Evolutionary conservation across 768 basidiomycete genomes (phyloP).

Genomic region (Phylloporus sp.): DNA sequence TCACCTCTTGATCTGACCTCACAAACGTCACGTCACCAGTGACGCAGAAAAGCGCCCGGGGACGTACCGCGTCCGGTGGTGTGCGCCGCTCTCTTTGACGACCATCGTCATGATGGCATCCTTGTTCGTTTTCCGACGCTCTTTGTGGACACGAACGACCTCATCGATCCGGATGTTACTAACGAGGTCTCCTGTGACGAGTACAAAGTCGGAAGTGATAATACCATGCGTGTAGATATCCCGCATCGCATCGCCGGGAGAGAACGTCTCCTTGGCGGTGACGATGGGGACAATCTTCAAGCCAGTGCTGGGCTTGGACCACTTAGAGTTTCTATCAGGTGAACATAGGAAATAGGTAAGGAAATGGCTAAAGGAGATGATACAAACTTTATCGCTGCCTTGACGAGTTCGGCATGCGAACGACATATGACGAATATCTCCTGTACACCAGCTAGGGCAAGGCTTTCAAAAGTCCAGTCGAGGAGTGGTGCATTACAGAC

Average conservation of each 20-base stretch:
- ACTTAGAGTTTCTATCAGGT: constrained; percentile 66
- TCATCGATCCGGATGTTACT: constrained; percentile 91
- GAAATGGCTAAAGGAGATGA: constrained; percentile 9
- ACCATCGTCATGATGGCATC: constrained; percentile 98
- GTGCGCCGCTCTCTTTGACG: constrained; percentile 71
- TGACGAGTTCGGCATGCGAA: constrained; percentile 84
- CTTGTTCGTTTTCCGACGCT: constrained; percentile 79
- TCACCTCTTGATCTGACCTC: constrained; percentile 61
- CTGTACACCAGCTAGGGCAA: constrained; percentile 92
- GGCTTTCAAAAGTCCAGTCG: constrained; percentile 95
- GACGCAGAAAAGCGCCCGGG: background rate
- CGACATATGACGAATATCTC: constrained; percentile 95
- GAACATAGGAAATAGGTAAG: constrained; percentile 8
- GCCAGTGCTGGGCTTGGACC: constrained; percentile 75
- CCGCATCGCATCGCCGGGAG: constrained; percentile 88
- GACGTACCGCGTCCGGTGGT: constrained; percentile 69
- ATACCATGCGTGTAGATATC: constrained; percentile 91
- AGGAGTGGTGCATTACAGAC: constrained; percentile 91
- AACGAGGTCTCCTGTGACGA: constrained; percentile 88
- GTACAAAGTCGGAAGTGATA: constrained; percentile 86
- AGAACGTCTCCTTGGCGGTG: constrained; percentile 82
- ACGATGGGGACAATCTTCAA: constrained; percentile 83
- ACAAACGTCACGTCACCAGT: background rate
- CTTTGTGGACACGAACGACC: constrained; percentile 85
- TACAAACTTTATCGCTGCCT: constrained; percentile 75